phyloP scores from a whole-genome alignment of 2,329 filamentous ascomycete genomes.

The Beauveria sp. region DNA sequence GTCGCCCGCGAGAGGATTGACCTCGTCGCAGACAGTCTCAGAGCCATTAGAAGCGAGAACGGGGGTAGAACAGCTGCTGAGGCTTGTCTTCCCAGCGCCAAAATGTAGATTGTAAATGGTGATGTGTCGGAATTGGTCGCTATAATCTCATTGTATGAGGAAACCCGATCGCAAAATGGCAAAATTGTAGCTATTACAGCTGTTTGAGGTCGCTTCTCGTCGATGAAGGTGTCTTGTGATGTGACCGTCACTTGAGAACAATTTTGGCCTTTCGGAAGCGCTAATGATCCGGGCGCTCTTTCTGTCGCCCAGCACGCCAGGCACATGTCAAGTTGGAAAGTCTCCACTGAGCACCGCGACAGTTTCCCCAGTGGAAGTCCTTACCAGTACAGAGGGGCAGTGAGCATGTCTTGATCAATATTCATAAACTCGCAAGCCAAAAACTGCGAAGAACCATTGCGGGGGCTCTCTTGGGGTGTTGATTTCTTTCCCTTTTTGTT shows the following conservation, averaged over 20 bases:
- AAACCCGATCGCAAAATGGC: background rate
- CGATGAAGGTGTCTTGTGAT: background rate
- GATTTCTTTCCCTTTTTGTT: background rate
- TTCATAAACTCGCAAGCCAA: background rate
- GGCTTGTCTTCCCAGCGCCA: background rate
- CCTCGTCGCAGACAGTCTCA: constrained; percentile 7
- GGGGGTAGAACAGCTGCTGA: background rate
- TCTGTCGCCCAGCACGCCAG: background rate
- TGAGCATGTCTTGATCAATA: background rate
- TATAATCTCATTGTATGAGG: background rate
- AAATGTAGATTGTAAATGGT: background rate
- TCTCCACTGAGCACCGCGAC: background rate
- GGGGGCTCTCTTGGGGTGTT: background rate
- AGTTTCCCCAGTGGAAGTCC: no score
- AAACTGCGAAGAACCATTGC: background rate
- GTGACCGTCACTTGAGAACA: background rate
- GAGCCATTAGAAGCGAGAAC: constrained; percentile 2
- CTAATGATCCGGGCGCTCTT: constrained; percentile 9
- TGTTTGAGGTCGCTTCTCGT: background rate
- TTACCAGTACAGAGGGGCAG: background rate
- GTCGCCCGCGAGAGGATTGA: constrained; percentile 5
- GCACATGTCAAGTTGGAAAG: background rate
- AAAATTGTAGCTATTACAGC: background rate
- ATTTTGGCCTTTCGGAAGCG: constrained; percentile 11
- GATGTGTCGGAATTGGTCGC: background rate